Conservation (phyloP, 148 eudicot genomes). For the Camellia granthamiana region DNA sequence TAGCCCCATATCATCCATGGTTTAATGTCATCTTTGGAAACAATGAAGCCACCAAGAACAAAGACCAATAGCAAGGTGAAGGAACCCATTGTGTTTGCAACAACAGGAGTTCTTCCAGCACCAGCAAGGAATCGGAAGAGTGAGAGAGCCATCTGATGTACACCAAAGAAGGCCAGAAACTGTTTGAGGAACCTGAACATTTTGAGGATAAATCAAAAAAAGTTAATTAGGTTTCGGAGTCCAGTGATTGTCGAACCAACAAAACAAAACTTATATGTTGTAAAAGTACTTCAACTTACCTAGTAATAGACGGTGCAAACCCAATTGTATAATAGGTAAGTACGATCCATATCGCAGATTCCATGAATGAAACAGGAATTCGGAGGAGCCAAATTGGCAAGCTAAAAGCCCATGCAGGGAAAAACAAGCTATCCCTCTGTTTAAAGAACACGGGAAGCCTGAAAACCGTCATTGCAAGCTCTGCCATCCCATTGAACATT, state of each 20-base stretch:
- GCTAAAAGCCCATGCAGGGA: conserved; percentile 41
- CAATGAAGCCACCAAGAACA: conserved; percentile 17
- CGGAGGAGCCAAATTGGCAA: conserved; percentile 38
- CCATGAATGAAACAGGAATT: conserved; percentile 34
- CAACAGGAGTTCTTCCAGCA: neutral
- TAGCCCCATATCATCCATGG: conserved; percentile 42
- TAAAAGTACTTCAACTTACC: conserved; percentile 22
- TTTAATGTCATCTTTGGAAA: conserved; percentile 31
- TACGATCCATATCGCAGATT: conserved; percentile 34
- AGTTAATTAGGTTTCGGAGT: neutral
- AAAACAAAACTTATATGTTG: neutral
- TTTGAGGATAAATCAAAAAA: neutral
- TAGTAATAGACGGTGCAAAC: conserved; percentile 31
- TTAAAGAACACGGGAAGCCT: conserved; percentile 43
- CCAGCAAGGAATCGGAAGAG: conserved; percentile 7
- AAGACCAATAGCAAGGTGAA: neutral
- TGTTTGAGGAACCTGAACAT: conserved; percentile 5
- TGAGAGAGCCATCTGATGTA: conserved; percentile 3
- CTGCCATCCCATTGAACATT: conserved; percentile 43
- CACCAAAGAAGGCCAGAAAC: conserved; percentile 1
- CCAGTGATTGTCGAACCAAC: neutral
- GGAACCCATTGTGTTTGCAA: conserved; percentile 4
- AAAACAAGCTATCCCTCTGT: conserved; percentile 37
- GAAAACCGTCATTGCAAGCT: conserved; percentile 32
- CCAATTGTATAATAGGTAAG: conserved; percentile 45